Evolutionary conservation across 75 land plant genomes (phyloP), one percentile per base, ranked within the genome.

Genomic region (Selaginella moellendorffii): DNA sequence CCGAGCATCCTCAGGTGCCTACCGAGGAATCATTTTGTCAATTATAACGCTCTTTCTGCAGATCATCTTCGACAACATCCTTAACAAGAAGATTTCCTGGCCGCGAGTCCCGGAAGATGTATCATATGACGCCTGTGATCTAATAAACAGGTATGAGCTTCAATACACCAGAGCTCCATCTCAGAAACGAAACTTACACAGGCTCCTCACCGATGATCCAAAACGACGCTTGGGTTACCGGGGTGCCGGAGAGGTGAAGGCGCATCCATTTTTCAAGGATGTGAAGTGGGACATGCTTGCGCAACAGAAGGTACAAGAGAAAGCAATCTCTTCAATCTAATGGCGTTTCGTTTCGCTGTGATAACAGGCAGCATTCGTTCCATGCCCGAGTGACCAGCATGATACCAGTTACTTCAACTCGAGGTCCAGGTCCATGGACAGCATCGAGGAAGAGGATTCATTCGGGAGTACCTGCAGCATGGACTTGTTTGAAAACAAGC

Each of bases 51-150:
- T n/a, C n/a, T n/a, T 10, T 56, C 10, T 18, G 51, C 81, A 83
- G 86, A 70, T 69, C 20, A 83, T 83, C 20, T 83, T 83, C 53
- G 79, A 83, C 63, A 83, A 83, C 69, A 83, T 83, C 63, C 67
- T 83, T 0, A 81, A 76, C 59, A 63, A 68, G 26, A 78, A 77
- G 68, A 78, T 83, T 20, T 83, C 83, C 8, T 83, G 86, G 86
- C 86, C 86, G 10, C 28, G 19, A 63, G 74, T 81, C 59, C 83
- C 83, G 24, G 52, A 54, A 29, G 81, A 78, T 2, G 78, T 83
- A 74, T 78, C 86, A 30, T 42, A 29, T 72, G 83, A 83, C 52
- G 83, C 86, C 24, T 74, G 72, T 71, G 86, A 83, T 31, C 52
- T 83, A 61, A 83, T 83, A 65, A 67, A 76, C 27, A 80, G 77